Percentiles rank a stretch among this genome's conserved stretches.
phyloP scores from a whole-genome alignment of 1,284 basidiomycete species.

The Schizopora paradoxa region DNA sequence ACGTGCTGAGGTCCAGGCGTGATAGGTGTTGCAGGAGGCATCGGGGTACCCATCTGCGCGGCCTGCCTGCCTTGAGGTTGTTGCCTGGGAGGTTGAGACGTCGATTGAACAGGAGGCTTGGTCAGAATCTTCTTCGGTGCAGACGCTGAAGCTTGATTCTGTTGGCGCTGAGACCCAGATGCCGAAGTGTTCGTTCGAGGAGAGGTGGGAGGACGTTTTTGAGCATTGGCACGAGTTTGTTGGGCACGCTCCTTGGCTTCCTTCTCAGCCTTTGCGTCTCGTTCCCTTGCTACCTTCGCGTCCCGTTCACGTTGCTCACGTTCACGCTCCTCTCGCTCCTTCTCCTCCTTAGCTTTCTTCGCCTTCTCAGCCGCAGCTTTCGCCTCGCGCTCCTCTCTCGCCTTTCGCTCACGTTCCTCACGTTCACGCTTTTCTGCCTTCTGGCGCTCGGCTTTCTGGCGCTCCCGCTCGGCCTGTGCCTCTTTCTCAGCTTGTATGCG shows the following conservation, averaged over 20 bases:
- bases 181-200: conserved; percentile 41
- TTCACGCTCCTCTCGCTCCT: conserved; percentile 58
- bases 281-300: conserved; percentile 62
- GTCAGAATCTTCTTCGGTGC: conserved; percentile 47
- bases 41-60: conserved; percentile 12
- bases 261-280: conserved; percentile 46
- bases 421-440: conserved; percentile 61
- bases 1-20: conserved; percentile 13
- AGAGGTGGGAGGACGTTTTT: conserved; percentile 42
- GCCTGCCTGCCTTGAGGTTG: no score
- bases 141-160: conserved; percentile 37
- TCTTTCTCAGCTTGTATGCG: conserved; percentile 66
- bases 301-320: conserved; percentile 49
- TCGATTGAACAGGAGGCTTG: no score
- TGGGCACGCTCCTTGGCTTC: conserved; percentile 40
- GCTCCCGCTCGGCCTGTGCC: conserved; percentile 59
- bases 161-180: conserved; percentile 44
- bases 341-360: conserved; percentile 35
- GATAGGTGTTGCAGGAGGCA: conserved; percentile 13
- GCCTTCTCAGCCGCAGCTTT: conserved; percentile 49
- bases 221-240: conserved; percentile 28
- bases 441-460: conserved; percentile 59
- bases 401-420: conserved; percentile 57
- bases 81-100: conserved; percentile 17
- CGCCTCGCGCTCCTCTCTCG: conserved; percentile 51